Base-by-base conservation (phyloP, 768 basidiomycete genomes). In the Boletus sp. region DNA sequence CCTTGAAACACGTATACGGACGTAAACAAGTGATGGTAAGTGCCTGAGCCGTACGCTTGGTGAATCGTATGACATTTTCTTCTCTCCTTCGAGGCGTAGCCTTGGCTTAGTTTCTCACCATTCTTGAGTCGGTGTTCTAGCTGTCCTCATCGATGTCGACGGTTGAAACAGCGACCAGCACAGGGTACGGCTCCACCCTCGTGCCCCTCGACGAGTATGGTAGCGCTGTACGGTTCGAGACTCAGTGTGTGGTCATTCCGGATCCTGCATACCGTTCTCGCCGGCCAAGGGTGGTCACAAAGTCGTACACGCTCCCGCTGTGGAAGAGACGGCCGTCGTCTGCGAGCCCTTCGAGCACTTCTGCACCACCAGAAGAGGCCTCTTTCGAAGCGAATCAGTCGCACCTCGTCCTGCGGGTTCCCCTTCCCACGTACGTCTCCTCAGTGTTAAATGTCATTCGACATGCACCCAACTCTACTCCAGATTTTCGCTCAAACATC, bases 201-300 rank as follows among this genome's bases (percentile, higher is more conserved):
- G 62, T 59, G 5, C 50, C 57, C n/a, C 29, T 60, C 50, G 64
- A 60, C 24, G 72, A 70, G 39, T 62, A 18, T 9, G 59, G 62
- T 0, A 66, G 72, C 55, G 66, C 65, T 24, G 90, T 91, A 5
- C 80, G 89, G 54, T 92, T 92, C 72, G 83, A 91, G 75, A 75
- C 77, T 52, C 80, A 86, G 64, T 91, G 90, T 57, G 75, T 89
- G 5, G 79, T 92, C 64, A 91, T 92, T 54, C 89, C 89, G n/a
- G 82, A 87, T 50, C 67, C 64, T 15, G 63, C 65, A 1, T 67
- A 69, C 15, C 72, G 73, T 49, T 72, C 76, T 5, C 81, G 77
- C 52, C 71, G 78, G 29, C 77, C 83, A 28, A 75, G 78, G 44
- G 73, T 88, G 47, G 67, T 85, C 62, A 84, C 83, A 29, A 89